A percentile compares a stretch with the other conserved stretches of the same genome.
These are phyloP conservation scores for Oryza officinalis DNA, from an alignment of 176 grass and related monocot genomes.

Conservation along the genomic window DNA sequence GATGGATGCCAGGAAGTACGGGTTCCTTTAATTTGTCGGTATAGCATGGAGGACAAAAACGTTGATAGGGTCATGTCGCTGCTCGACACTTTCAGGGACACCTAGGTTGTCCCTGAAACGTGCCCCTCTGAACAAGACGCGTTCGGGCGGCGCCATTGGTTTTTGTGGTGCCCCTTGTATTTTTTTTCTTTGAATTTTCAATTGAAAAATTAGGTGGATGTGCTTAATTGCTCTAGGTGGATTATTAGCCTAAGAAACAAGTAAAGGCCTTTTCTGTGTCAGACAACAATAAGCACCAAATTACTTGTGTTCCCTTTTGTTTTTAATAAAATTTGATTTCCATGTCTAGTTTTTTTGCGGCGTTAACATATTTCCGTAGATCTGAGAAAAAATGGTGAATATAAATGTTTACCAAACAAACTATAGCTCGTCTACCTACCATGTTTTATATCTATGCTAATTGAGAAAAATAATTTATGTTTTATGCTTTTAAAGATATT, in stretches of 20 bases:
- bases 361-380: no score
- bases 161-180: background rate
- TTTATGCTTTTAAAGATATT: background rate
- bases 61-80: background rate
- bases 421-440: no score
- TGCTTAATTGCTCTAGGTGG: background rate
- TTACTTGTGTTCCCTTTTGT: background rate
- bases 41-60: background rate
- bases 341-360: background rate
- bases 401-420: no score
- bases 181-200: background rate
- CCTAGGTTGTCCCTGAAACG: conserved; percentile 9
- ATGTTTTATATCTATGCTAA: background rate
- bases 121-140: background rate
- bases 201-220: background rate
- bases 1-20: background rate
- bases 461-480: background rate
- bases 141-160: background rate
- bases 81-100: background rate
- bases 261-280: no score
- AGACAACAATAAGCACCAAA: background rate
- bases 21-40: background rate
- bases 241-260: background rate
- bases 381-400: no score
- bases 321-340: background rate